Percentiles rank a stretch among this genome's conserved stretches.
phyloP scores from a whole-genome alignment of 805 yeast genomes.

The Wickerhamomyces strasburgensis region DNA sequence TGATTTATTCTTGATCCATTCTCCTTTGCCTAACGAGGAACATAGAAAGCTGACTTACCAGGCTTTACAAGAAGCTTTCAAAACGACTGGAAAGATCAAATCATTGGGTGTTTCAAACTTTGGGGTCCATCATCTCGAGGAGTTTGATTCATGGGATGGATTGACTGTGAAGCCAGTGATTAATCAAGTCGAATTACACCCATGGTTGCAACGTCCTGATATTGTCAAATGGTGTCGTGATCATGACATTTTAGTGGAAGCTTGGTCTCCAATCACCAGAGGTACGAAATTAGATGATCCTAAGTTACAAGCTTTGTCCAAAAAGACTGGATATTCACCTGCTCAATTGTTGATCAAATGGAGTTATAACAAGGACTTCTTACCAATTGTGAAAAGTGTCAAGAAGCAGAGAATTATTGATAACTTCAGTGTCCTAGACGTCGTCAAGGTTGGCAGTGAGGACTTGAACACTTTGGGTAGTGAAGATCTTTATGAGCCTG shows the following conservation, averaged over 20 bases:
- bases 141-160: conserved; percentile 52
- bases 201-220: conserved; percentile 18
- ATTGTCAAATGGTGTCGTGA: conserved; percentile 40
- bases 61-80: conserved; percentile 70
- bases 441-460: conserved; percentile 35
- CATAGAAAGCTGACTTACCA: conserved; percentile 56
- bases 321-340: conserved; percentile 41
- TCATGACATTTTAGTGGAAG: conserved; percentile 55
- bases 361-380: conserved; percentile 67
- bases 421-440: conserved; percentile 53
- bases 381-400: conserved; percentile 66
- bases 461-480: conserved; percentile 34
- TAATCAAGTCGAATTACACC: conserved; percentile 46
- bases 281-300: conserved; percentile 56
- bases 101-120: conserved; percentile 82
- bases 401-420: conserved; percentile 44
- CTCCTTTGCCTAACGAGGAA: conserved; percentile 47
- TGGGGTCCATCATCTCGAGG: conserved; percentile 56
- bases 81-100: conserved; percentile 48
- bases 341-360: conserved; percentile 69
- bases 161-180: conserved; percentile 57
- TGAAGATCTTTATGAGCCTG: background rate
- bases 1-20: conserved; percentile 64
- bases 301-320: conserved; percentile 43
- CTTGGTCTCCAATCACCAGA: conserved; percentile 71